Base-by-base conservation (phyloP, 1,284 basidiomycete species). In the Boletus subluridellus region DNA sequence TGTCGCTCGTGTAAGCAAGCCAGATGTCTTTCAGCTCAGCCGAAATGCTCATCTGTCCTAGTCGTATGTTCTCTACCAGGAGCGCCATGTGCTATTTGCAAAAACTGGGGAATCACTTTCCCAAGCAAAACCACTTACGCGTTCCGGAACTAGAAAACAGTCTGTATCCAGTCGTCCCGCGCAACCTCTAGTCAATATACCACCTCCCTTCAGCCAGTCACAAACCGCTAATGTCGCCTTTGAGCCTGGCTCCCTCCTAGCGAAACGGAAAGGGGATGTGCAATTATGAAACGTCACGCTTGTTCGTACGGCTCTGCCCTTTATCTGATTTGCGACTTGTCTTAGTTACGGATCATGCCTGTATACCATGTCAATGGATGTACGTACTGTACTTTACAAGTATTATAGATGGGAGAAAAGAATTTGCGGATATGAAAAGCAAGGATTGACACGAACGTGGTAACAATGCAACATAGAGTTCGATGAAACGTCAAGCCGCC, bases 51-150 rank as follows among this genome's bases (percentile, higher is more conserved):
- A 62, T 53, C 17, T 57, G 39, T 49, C 60, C 46, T 59, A 91
- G 89, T 92, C 90, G 0, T 92, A 90, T 68, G 84, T 91, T 53
- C 78, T 92, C 26, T 80, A 87, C 66, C 89, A 92, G 73, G 90
- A 92, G 68, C 82, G 85, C 52, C 81, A 87, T 58, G 79, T 90
- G 21, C 76, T 92, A 15, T 86, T 85, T 63, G 63, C 69, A 26
- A 79, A 78, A 60, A 72, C 78, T 1, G 78, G 77, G 60, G 69
- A 76, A 15, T 55, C 62, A 7, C 68, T 64, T 35, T 56, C 68
- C 26, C 66, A 72, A 56, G 59, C 59, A 3, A 74, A 75, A 52
- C 66, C 68, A 3, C 68, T 74, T 12, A 24, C 66, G 14, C 72
- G 71, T 30, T 60, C 71, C 41, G 57, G 62, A 46, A 74, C 74